These are phyloP conservation scores for Nannochloropsis oceanica DNA, from an alignment of 108 stramenopile genomes.

Conservation along the genomic window DNA sequence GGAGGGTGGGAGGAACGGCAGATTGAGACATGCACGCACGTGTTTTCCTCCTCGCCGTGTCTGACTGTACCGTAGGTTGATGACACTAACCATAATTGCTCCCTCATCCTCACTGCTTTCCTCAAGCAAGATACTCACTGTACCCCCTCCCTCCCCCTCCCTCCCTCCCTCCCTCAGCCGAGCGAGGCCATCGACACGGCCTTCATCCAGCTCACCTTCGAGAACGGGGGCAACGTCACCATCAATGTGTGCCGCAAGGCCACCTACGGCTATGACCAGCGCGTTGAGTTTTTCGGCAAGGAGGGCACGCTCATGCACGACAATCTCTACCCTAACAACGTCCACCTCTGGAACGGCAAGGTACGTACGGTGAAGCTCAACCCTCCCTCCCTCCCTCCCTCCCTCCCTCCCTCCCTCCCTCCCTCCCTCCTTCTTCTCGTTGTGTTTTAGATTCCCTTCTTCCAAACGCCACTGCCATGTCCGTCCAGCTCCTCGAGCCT, in stretches of 20 bases:
- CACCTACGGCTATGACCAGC: slow-evolving; percentile 31
- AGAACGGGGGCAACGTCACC: slow-evolving; percentile 17
- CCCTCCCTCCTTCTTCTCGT: neutral
- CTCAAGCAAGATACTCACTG: too few relatives aligned
- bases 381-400: neutral
- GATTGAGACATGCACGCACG: neutral
- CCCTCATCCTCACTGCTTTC: neutral
- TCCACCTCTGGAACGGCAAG: slow-evolving; percentile 12
- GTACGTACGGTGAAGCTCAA: too few relatives aligned
- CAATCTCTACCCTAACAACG: slow-evolving; percentile 27
- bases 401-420: neutral
- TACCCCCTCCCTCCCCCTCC: neutral
- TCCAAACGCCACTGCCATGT: neutral
- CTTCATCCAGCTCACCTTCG: slow-evolving; percentile 32
- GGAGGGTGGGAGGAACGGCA: neutral
- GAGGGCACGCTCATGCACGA: slow-evolving; percentile 27
- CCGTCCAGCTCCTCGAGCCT: neutral
- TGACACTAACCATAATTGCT: too few relatives aligned
- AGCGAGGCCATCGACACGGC: slow-evolving; percentile 35
- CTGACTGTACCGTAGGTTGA: too few relatives aligned
- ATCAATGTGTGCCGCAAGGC: slow-evolving; percentile 29
- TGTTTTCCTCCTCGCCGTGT: too few relatives aligned
- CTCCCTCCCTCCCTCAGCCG: neutral
- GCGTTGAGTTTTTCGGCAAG: slow-evolving; percentile 30
- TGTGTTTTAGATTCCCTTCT: too few relatives aligned